Conservation (phyloP, 768 basidiomycete species). For the Boletus rufocinnamomeus region DNA sequence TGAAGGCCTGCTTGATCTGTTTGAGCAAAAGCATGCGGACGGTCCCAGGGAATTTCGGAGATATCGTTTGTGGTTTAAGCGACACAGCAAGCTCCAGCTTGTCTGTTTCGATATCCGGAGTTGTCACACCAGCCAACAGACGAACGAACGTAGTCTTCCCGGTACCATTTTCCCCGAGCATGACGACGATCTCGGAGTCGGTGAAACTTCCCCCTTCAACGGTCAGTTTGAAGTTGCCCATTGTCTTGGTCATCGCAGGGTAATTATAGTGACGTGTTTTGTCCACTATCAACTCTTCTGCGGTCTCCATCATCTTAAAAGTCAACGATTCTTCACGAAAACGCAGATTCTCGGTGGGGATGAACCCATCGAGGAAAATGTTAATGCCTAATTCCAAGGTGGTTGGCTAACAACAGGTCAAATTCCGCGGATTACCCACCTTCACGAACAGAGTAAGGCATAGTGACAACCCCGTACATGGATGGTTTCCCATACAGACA, state of each 20-base stretch:
- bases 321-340: conserved; percentile 95
- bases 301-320: conserved; percentile 97
- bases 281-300: conserved; percentile 84
- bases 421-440: conserved; percentile 46
- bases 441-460: conserved; percentile 98
- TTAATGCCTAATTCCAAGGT: conserved; percentile 74
- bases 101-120: conserved; percentile 80
- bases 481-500: conserved; percentile 96
- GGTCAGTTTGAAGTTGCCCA: conserved; percentile 93
- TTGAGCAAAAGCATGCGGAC: conserved; percentile 94
- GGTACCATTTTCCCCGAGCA: conserved; percentile 99
- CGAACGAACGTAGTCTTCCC: conserved; percentile 99
- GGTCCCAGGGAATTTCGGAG: conserved; percentile 96
- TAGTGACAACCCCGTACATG: conserved; percentile 98
- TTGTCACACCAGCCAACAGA: conserved; percentile 84
- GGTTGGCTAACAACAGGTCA: conserved; percentile 3
- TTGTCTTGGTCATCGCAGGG: conserved; percentile 95
- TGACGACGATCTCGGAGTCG: conserved; percentile 99
- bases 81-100: conserved; percentile 86
- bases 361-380: conserved; percentile 98
- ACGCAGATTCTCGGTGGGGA: conserved; percentile 97
- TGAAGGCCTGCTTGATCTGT: conserved; percentile 92
- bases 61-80: conserved; percentile 97
- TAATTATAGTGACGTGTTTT: conserved; percentile 91
- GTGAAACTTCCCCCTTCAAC: conserved; percentile 90